Evolutionary conservation across 1,139 yeast genomes (phyloP).

Genomic region (Debaryomyces sp.): DNA sequence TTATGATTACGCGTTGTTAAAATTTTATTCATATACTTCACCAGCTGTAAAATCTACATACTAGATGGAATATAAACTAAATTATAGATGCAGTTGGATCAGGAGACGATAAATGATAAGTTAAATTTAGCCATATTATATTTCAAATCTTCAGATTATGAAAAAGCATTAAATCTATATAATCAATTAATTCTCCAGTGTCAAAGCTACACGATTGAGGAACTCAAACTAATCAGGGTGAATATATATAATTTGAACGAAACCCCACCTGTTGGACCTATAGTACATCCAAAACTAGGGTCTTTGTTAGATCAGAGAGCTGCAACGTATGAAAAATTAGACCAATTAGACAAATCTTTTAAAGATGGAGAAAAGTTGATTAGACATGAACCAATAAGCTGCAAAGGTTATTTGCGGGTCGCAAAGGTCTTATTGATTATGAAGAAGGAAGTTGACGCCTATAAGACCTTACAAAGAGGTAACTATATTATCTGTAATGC

Average conservation of each 20-base stretch:
- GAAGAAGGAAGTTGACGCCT: constrained; percentile 43
- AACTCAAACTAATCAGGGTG: constrained; percentile 22
- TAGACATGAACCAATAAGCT: constrained; percentile 53
- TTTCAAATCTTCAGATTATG: constrained; percentile 32
- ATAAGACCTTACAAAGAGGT: constrained; percentile 45
- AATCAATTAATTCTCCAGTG: constrained; percentile 21
- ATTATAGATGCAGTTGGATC: constrained; percentile 6
- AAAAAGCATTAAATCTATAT: constrained; percentile 30
- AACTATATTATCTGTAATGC: constrained; percentile 35
- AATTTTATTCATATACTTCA: neutral
- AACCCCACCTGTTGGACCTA: constrained; percentile 31
- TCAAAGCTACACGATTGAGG: constrained; percentile 15
- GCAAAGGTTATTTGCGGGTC: constrained; percentile 60
- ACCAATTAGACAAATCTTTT: constrained; percentile 41
- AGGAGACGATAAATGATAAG: constrained; percentile 30
- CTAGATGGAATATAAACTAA: neutral
- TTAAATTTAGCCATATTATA: constrained; percentile 33
- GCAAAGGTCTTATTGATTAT: constrained; percentile 45
- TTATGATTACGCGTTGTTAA: neutral
- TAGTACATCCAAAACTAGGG: constrained; percentile 30
- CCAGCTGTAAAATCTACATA: neutral
- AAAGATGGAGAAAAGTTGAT: constrained; percentile 47
- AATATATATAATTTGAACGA: constrained; percentile 21
- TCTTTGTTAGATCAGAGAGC: constrained; percentile 53
- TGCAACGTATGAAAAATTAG: constrained; percentile 59